These are phyloP conservation scores for Cystobasidium slooffiae DNA, from an alignment of 1,284 basidiomycete species.

Conservation along the genomic window DNA sequence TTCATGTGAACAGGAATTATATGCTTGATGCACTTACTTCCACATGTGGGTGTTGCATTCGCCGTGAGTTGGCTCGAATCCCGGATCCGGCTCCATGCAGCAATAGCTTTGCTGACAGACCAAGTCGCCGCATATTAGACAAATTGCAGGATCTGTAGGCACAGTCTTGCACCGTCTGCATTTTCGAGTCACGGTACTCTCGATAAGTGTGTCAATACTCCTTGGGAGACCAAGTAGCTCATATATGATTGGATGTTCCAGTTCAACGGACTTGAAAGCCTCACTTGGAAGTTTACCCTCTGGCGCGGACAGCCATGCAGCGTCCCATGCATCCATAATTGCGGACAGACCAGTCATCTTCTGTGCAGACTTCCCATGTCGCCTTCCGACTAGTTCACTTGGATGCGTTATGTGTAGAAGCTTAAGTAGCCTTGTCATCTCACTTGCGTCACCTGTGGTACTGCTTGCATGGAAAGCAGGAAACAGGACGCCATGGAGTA, in stretches of 20 bases:
- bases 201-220: constrained; percentile 81
- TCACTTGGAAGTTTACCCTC: constrained; percentile 54
- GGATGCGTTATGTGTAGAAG: constrained; percentile 78
- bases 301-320: constrained; percentile 54
- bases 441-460: constrained; percentile 62
- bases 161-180: constrained; percentile 80
- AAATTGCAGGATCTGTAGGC: constrained; percentile 86
- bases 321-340: constrained; percentile 39
- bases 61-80: constrained; percentile 63
- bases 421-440: constrained; percentile 78
- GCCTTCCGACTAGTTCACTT: constrained; percentile 54
- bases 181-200: constrained; percentile 67
- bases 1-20: background rate
- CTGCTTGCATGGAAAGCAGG: constrained; percentile 65
- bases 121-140: constrained; percentile 84
- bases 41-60: constrained; percentile 96
- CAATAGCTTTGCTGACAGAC: constrained; percentile 93
- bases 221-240: constrained; percentile 79
- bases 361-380: constrained; percentile 29
- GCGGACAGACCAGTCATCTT: constrained; percentile 9
- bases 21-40: constrained; percentile 68
- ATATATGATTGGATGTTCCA: constrained; percentile 86
- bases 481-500: constrained; percentile 78
- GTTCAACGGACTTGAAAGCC: constrained; percentile 58
- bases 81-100: constrained; percentile 74